Evolutionary conservation across 331 rosid genomes (phyloP), one percentile per base, ranked within the genome.

Genomic region (Malus hybrid): DNA sequence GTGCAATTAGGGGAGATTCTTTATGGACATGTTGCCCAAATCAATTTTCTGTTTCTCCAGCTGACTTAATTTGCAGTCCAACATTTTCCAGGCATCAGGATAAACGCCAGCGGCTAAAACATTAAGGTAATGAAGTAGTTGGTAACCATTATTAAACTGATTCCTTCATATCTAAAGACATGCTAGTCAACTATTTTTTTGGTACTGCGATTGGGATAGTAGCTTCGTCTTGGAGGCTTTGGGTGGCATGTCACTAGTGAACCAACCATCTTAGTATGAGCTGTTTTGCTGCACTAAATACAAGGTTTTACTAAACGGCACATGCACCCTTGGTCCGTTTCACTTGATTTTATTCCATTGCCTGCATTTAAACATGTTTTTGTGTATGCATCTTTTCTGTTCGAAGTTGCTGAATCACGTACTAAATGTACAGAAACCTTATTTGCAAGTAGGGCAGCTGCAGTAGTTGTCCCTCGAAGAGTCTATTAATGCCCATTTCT

Each of bases 41-140:
- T 64, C 63, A 44, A 55, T 79, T 60, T 70, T 70, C 76, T 42
- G 46, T 80, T 76, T 74, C 81, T 64, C 77, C 84, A 61, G 77
- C 78, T 88, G 83, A 80, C 86, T 80, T 44, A 72, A 66, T 65
- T 44, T 64, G 79, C 80, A 73, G 68, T 81, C 72, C 74, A 52
- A 72, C 72, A 5, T 85, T 76, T 73, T 85, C 85, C 84, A 78
- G 80, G 77, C 83, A 78, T 81, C 80, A 74, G 78, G 64, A 80
- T 70, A 56, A 81, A 70, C 80, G 78, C 61, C 78, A 70, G 74
- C 31, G 69, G 81, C 73, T 67, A 73, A 79, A 78, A 48, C 76
- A 65, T 73, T 31, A 82, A 90, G 98, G 96, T 93, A 87, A 79
- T 44, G 32, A 16, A 31, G 74, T 79, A 24, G 6, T 9, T 22